Evolutionary conservation across 768 basidiomycete species (phyloP).

Genomic region (Mycena rosella): DNA sequence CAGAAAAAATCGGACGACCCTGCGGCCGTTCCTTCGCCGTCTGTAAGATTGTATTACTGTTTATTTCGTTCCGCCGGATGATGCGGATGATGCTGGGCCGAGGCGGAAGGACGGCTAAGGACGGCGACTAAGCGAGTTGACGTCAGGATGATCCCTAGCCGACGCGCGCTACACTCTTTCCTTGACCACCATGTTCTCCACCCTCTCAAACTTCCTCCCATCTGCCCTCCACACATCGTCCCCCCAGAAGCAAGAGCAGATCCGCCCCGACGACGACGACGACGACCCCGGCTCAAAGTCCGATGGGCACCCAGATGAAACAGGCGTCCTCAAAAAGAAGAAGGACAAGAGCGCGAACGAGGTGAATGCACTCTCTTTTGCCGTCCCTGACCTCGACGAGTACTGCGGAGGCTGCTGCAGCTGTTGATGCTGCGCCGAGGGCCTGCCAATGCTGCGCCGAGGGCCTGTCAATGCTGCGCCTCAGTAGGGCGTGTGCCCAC

Average conservation of each 20-base stretch:
- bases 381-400: neutral
- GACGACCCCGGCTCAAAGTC: slow-evolving; percentile 40
- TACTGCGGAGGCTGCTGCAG: no score
- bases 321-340: slow-evolving; percentile 54
- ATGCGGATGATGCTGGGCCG: no score
- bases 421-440: neutral
- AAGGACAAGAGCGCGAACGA: slow-evolving; percentile 64
- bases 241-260: slow-evolving; percentile 40
- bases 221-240: slow-evolving; percentile 55
- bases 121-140: no score
- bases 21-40: no score
- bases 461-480: slow-evolving; percentile 15
- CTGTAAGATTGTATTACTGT: no score
- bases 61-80: no score
- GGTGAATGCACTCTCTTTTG: slow-evolving; percentile 47
- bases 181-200: slow-evolving; percentile 61
- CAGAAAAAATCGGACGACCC: no score
- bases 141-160: no score
- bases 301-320: slow-evolving; percentile 41
- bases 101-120: no score
- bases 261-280: slow-evolving; percentile 47
- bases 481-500: slow-evolving; percentile 1
- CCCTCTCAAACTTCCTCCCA: slow-evolving; percentile 64
- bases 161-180: no score
- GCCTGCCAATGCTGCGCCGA: no score